Percentiles rank a stretch among this genome's conserved stretches.
Evolutionary conservation across 768 basidiomycete genomes (phyloP).

Genomic region (Podaxis carcinomalis): DNA sequence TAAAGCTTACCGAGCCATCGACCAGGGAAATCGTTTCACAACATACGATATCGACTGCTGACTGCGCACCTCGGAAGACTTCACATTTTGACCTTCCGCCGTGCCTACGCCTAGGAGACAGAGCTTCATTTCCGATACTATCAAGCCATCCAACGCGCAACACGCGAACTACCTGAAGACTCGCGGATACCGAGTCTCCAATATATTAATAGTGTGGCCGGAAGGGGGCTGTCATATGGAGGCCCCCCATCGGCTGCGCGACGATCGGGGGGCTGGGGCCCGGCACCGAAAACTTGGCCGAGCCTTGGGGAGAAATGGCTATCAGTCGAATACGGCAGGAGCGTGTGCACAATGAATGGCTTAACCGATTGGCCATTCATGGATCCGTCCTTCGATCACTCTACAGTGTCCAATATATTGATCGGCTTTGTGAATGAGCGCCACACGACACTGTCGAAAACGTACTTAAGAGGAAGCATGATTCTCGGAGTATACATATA

Average conservation of each 20-base stretch:
- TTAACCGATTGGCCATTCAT: not conserved
- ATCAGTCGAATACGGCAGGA: slow-evolving; percentile 3
- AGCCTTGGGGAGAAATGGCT: not conserved
- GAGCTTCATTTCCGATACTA: not conserved
- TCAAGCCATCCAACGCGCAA: not conserved
- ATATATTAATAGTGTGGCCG: not conserved
- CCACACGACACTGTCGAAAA: not conserved
- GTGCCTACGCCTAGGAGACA: not conserved
- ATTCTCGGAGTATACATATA: not conserved
- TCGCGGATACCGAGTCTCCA: not conserved
- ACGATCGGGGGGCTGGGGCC: not conserved
- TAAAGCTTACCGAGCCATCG: not conserved
- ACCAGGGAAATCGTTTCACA: not conserved
- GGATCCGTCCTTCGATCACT: not conserved
- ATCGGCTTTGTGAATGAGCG: not conserved
- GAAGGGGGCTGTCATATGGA: not conserved
- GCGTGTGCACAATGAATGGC: not conserved
- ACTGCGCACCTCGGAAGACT: not conserved
- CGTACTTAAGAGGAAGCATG: not conserved
- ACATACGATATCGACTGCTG: not conserved
- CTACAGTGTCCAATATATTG: not conserved
- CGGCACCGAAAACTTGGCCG: slow-evolving; percentile 1
- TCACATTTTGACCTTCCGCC: not conserved
- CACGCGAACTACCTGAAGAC: not conserved
- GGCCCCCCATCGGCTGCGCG: not conserved